These are phyloP conservation scores for Cladophialophora chaetospira DNA, from an alignment of 2,329 filamentous ascomycete species.

Conservation along the genomic window DNA sequence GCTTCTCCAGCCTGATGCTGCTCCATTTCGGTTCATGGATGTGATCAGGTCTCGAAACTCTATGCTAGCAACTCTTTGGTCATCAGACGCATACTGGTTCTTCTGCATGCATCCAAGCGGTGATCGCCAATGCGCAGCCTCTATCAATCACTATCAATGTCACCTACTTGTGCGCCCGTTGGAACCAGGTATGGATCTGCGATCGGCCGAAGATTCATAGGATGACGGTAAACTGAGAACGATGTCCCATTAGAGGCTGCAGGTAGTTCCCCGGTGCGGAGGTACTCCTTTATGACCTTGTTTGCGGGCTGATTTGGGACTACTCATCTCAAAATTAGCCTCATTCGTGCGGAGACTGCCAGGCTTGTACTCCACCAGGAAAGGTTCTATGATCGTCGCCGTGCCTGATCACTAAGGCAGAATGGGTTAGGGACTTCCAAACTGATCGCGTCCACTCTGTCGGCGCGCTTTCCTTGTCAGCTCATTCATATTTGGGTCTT, in stretches of 20 bases:
- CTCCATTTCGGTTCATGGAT: no score
- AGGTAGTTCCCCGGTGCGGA: conserved; percentile 7
- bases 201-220: background rate
- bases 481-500: background rate
- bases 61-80: no score
- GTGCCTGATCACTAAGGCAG: conserved; percentile 3
- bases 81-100: no score
- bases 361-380: background rate
- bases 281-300: background rate
- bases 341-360: background rate
- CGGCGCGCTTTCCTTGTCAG: conserved; percentile 1
- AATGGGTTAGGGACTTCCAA: background rate
- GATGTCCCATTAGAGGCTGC: background rate
- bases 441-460: conserved; percentile 4
- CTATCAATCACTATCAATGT: conserved; percentile 8
- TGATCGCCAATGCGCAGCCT: no score
- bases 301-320: conserved; percentile 1
- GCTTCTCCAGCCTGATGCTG: no score
- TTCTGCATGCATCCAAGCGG: no score
- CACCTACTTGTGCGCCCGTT: conserved; percentile 1
- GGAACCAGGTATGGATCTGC: conserved; percentile 8
- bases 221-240: conserved; percentile 3
- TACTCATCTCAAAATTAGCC: background rate
- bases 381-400: conserved; percentile 15
- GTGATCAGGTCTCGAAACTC: no score